These are phyloP conservation scores for Sideroxylon spinosum DNA, from an alignment of 179 eudicot species.

Conservation along the genomic window DNA sequence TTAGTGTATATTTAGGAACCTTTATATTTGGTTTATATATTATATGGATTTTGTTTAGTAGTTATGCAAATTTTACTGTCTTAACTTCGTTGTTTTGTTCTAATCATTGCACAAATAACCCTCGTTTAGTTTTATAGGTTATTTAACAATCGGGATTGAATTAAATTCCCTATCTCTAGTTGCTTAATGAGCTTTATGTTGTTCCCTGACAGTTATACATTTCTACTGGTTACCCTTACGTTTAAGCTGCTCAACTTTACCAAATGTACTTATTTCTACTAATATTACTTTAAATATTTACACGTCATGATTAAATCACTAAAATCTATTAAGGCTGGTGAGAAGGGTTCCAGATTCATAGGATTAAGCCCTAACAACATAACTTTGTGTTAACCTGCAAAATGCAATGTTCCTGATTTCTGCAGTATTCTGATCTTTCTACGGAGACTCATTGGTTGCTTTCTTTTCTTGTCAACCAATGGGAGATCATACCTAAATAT, in stretches of 20 bases:
- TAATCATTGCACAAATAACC: not conserved
- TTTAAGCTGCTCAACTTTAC: not conserved
- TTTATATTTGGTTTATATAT: slow-evolving; percentile 1
- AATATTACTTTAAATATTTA: not conserved
- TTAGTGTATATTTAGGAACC: not conserved
- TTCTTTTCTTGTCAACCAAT: not conserved
- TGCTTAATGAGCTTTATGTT: not conserved
- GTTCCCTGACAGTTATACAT: not conserved
- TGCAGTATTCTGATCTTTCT: not conserved
- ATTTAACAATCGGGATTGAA: not conserved
- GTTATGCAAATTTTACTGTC: not conserved
- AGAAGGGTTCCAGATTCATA: too few species aligned
- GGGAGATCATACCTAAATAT: too few species aligned
- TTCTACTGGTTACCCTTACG: not conserved
- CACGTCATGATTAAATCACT: not conserved
- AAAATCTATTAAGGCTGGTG: not conserved
- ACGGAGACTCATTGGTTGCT: not conserved
- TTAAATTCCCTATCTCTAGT: not conserved
- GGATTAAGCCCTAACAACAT: too few species aligned
- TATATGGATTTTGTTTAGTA: not conserved
- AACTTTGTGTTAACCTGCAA: not conserved
- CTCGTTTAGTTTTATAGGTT: not conserved
- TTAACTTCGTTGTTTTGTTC: not conserved
- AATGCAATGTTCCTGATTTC: not conserved
- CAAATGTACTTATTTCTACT: not conserved